These are phyloP conservation scores for Trametes sp. DNA, from an alignment of 1,284 basidiomycete genomes.

Conservation along the genomic window DNA sequence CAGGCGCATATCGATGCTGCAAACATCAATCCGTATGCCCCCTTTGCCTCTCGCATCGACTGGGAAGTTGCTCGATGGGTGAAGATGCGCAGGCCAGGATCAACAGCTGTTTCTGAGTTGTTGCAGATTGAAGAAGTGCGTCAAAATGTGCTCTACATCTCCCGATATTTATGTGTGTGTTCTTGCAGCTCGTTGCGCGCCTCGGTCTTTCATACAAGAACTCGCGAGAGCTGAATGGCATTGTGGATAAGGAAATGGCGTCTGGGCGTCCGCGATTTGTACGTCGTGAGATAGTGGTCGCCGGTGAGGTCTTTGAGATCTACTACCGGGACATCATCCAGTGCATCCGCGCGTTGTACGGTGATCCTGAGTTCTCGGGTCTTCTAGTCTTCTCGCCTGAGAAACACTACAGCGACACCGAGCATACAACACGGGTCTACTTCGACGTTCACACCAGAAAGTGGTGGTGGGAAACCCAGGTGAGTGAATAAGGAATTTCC, in stretches of 20 bases:
- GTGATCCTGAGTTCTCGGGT: slow-evolving; percentile 41
- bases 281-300: slow-evolving; percentile 31
- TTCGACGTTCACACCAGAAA: slow-evolving; percentile 50
- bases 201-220: slow-evolving; percentile 42
- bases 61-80: slow-evolving; percentile 34
- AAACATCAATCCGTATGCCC: slow-evolving; percentile 14
- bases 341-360: slow-evolving; percentile 40
- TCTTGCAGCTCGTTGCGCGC: slow-evolving; percentile 10
- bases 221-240: slow-evolving; percentile 39
- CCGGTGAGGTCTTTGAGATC: slow-evolving; percentile 20
- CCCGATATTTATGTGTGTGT: not conserved
- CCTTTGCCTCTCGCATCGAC: slow-evolving; percentile 24
- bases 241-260: slow-evolving; percentile 40
- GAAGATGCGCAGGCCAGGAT: slow-evolving; percentile 26
- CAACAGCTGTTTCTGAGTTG: slow-evolving; percentile 30
- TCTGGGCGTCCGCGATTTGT: slow-evolving; percentile 32
- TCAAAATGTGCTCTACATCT: not conserved
- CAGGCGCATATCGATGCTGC: not conserved
- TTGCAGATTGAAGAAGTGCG: slow-evolving; percentile 30
- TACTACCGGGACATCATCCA: slow-evolving; percentile 39
- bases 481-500: slow-evolving; percentile 23
- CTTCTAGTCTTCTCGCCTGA: slow-evolving; percentile 42
- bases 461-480: slow-evolving; percentile 51
- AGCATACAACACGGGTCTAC: slow-evolving; percentile 34
- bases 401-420: slow-evolving; percentile 38